Conservation (phyloP, 257 asterid species). For the Schizonepeta tenuifolia region DNA sequence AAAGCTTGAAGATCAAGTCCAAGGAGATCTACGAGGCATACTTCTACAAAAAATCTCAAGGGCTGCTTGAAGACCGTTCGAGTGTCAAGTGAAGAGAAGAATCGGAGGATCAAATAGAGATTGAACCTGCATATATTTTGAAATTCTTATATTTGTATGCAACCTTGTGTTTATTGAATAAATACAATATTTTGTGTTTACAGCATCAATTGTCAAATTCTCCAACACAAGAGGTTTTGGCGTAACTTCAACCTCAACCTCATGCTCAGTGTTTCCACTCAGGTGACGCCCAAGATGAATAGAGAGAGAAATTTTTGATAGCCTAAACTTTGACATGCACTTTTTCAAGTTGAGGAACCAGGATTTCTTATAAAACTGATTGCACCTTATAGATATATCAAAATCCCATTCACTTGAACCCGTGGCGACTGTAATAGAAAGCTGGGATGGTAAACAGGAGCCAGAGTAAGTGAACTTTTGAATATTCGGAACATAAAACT, state of each 20-base stretch:
- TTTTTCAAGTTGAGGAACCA: background rate
- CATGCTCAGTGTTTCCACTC: background rate
- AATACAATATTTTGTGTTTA: no score
- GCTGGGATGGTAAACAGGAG: background rate
- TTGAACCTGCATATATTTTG: no score
- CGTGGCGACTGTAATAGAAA: background rate
- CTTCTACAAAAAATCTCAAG: no score
- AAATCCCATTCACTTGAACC: background rate
- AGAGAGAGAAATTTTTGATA: background rate
- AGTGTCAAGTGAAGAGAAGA: no score
- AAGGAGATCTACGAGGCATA: no score
- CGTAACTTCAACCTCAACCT: background rate
- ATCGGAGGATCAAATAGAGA: no score
- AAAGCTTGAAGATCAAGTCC: no score
- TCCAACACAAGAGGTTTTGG: background rate
- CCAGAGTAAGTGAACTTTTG: background rate
- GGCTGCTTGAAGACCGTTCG: no score
- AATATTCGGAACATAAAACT: slow-evolving; percentile 17
- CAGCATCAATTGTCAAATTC: background rate
- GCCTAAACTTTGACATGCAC: background rate
- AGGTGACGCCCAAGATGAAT: no score
- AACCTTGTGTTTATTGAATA: no score
- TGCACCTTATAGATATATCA: background rate
- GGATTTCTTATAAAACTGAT: background rate
- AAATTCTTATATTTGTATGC: no score